A percentile compares a stretch with the other conserved stretches of the same genome.
These are phyloP conservation scores for Infundibulicybe gibba DNA, from an alignment of 768 basidiomycete species.

Conservation along the genomic window DNA sequence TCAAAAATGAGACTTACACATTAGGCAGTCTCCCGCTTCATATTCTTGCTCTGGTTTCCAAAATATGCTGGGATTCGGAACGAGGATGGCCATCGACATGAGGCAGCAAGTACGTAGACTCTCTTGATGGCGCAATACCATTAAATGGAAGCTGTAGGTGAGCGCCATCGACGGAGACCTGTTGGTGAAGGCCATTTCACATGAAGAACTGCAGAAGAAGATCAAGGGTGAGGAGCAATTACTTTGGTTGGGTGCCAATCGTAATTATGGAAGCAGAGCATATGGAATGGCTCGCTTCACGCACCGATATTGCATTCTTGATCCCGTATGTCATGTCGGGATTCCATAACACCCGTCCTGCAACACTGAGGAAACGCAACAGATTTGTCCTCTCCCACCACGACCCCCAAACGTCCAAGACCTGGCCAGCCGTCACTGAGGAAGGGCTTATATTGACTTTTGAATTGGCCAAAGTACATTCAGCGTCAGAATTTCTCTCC, in stretches of 20 bases:
- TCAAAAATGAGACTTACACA: neutral
- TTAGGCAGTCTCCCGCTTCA: constrained; percentile 2
- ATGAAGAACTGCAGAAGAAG: constrained; percentile 13
- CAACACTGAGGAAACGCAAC: neutral
- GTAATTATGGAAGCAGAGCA: constrained; percentile 11
- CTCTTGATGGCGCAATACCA: neutral
- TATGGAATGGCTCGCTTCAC: constrained; percentile 20
- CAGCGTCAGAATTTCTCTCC: constrained; percentile 11
- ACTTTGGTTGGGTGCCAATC: neutral
- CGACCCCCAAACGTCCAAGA: constrained; percentile 15
- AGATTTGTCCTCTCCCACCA: constrained; percentile 25
- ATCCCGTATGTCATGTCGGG: constrained; percentile 17
- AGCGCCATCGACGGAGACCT: constrained; percentile 10
- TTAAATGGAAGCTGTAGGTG: constrained; percentile 9
- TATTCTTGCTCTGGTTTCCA: constrained; percentile 1
- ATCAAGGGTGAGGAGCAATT: constrained; percentile 13
- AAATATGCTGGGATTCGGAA: constrained; percentile 1
- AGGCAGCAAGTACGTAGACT: constrained; percentile 10
- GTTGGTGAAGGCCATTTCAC: constrained; percentile 10
- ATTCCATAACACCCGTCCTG: neutral
- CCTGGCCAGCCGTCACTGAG: constrained; percentile 17
- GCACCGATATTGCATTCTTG: constrained; percentile 19
- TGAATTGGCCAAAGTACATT: constrained; percentile 14
- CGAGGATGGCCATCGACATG: constrained; percentile 5
- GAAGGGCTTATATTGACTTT: constrained; percentile 20